phyloP scores from a whole-genome alignment of 192 early-diverging fungal genomes.

The Linnemannia zychae region DNA sequence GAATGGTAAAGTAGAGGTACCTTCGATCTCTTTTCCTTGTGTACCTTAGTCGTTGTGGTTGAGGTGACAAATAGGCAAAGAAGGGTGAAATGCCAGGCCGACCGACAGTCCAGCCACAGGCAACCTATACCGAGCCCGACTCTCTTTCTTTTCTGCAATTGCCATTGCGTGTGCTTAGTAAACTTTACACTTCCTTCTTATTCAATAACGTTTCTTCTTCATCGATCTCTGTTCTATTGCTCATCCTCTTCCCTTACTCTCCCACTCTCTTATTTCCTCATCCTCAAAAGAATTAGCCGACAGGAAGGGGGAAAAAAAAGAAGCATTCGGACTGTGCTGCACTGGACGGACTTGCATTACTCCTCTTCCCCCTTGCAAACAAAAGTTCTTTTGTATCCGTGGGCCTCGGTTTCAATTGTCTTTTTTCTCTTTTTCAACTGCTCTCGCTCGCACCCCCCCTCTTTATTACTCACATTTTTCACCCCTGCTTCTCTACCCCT shows the following conservation, averaged over 20 bases:
- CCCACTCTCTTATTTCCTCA: not conserved
- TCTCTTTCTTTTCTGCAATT: not conserved
- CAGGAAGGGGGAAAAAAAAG: not conserved
- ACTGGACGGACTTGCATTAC: not conserved
- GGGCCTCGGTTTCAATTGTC: slow-evolving; percentile 3
- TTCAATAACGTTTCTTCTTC: not conserved
- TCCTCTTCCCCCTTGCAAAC: not conserved
- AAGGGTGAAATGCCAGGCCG: not conserved
- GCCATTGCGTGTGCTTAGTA: not conserved
- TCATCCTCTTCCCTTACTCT: not conserved
- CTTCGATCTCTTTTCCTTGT: not conserved
- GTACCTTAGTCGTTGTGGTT: too few species aligned
- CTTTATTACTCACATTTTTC: not conserved
- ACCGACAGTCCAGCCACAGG: slow-evolving; percentile 6
- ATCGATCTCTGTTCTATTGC: not conserved
- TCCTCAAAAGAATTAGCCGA: slow-evolving; percentile 15
- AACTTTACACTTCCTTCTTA: not conserved
- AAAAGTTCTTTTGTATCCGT: not conserved
- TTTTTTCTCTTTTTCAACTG: not conserved
- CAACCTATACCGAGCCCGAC: slow-evolving; percentile 1
- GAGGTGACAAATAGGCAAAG: not conserved
- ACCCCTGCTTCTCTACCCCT: not conserved
- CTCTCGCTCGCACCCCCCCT: not conserved
- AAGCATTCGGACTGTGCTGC: not conserved
- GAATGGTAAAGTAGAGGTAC: not conserved